These are phyloP conservation scores for Garcileccinum viscosum DNA, from an alignment of 1,284 basidiomycete species.

Conservation along the genomic window DNA sequence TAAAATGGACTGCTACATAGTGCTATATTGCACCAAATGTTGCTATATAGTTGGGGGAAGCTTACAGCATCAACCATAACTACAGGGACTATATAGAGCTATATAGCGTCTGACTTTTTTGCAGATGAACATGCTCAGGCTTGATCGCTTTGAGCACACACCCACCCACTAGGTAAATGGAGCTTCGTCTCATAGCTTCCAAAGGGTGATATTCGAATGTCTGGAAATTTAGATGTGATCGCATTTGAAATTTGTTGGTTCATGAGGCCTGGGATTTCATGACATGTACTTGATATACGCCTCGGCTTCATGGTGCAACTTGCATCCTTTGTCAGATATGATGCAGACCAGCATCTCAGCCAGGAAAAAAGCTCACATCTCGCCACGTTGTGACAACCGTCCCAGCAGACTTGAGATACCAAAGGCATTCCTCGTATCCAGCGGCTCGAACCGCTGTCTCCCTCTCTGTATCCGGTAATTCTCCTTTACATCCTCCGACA, in stretches of 20 bases:
- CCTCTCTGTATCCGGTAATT: conserved; percentile 47
- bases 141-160: conserved; percentile 46
- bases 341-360: conserved; percentile 12
- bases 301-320: conserved; percentile 84
- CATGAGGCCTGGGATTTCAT: conserved; percentile 76
- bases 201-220: conserved; percentile 84
- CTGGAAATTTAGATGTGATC: conserved; percentile 72
- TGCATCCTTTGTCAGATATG: conserved; percentile 33
- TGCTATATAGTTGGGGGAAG: neutral
- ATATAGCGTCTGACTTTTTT: neutral
- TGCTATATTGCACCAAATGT: neutral
- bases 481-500: conserved; percentile 46
- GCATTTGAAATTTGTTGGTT: conserved; percentile 77
- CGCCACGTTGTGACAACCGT: conserved; percentile 80
- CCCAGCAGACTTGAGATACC: conserved; percentile 80
- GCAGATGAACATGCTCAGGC: neutral
- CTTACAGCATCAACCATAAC: neutral
- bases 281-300: conserved; percentile 90
- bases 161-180: conserved; percentile 93
- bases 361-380: conserved; percentile 63
- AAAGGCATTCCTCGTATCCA: conserved; percentile 77
- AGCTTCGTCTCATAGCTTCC: conserved; percentile 94
- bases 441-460: conserved; percentile 54
- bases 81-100: neutral
- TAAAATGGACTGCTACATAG: too few relatives aligned